Evolutionary conservation across 2,329 filamentous ascomycete species (phyloP).

Genomic region (Talaromyces sp.): DNA sequence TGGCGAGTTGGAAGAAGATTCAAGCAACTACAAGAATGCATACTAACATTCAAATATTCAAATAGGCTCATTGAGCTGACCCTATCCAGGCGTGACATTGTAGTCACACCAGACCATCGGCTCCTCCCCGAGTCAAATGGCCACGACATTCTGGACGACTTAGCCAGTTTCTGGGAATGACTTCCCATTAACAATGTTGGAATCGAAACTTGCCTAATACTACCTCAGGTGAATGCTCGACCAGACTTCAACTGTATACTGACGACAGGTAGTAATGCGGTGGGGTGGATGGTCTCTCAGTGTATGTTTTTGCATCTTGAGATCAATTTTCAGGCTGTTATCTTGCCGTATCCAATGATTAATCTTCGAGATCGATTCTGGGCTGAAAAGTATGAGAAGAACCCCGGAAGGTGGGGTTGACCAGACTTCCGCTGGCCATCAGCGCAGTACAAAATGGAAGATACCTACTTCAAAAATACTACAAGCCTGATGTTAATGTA

Average conservation of each 20-base stretch:
- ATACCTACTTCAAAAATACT: too few relatives aligned
- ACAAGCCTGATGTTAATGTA: conserved; percentile 4
- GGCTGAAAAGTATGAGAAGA: conserved; percentile 7
- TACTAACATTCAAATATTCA: neutral
- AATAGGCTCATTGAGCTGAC: conserved; percentile 10
- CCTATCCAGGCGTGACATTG: conserved; percentile 4
- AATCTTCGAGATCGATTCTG: conserved; percentile 10
- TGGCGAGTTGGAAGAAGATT: neutral
- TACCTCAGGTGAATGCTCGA: neutral
- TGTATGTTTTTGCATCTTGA: conserved; percentile 13
- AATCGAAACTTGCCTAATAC: neutral
- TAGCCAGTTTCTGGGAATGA: conserved; percentile 12
- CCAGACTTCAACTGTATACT: conserved; percentile 8
- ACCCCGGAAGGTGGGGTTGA: neutral
- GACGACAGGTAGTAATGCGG: conserved; percentile 5
- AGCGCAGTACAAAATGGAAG: conserved; percentile 9
- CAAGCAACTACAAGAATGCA: fast-evolving
- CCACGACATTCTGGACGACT: conserved; percentile 10
- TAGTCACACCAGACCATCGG: conserved; percentile 11
- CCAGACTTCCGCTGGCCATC: conserved; percentile 1
- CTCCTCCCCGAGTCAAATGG: conserved; percentile 14
- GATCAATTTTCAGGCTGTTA: conserved; percentile 4
- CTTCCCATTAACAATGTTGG: neutral
- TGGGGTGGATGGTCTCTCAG: conserved; percentile 12
- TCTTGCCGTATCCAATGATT: conserved; percentile 12